A percentile compares a stretch with the other conserved stretches of the same genome.
phyloP scores from a whole-genome alignment of 208 protist genomes.

The Novymonas esmeraldas region DNA sequence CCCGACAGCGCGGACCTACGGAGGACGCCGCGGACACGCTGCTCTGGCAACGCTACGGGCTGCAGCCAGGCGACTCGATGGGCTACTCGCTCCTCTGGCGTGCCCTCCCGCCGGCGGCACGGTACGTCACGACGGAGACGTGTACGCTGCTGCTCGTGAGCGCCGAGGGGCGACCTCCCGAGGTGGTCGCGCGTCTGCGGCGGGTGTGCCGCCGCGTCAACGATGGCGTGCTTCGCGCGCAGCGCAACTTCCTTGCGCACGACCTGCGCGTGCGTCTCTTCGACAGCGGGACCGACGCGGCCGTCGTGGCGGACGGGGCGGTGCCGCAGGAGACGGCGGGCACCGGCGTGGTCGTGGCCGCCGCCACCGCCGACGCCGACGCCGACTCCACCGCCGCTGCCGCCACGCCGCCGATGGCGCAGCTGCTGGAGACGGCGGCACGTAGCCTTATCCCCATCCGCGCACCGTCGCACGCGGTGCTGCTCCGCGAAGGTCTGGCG shows the following conservation, averaged over 20 bases:
- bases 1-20: conserved; percentile 23
- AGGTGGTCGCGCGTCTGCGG: conserved; percentile 33
- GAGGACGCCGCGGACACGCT: conserved; percentile 27
- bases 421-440: conserved; percentile 27
- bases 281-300: not conserved
- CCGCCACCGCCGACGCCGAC: not conserved
- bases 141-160: conserved; percentile 44
- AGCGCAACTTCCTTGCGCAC: conserved; percentile 36
- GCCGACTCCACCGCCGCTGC: not conserved
- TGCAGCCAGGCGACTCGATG: conserved; percentile 64
- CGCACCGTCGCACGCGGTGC: conserved; percentile 36
- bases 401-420: not conserved
- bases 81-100: conserved; percentile 44
- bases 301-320: not conserved
- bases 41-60: conserved; percentile 41
- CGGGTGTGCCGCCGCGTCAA: conserved; percentile 37
- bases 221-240: conserved; percentile 34
- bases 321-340: not conserved
- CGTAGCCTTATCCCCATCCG: conserved; percentile 56
- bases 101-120: conserved; percentile 53
- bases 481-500: conserved; percentile 59
- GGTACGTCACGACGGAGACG: conserved; percentile 55
- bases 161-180: conserved; percentile 12
- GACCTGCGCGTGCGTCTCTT: conserved; percentile 37
- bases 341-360: no score